phyloP scores from a whole-genome alignment of 495 filamentous ascomycete species.

The Penicillium coprophilum region DNA sequence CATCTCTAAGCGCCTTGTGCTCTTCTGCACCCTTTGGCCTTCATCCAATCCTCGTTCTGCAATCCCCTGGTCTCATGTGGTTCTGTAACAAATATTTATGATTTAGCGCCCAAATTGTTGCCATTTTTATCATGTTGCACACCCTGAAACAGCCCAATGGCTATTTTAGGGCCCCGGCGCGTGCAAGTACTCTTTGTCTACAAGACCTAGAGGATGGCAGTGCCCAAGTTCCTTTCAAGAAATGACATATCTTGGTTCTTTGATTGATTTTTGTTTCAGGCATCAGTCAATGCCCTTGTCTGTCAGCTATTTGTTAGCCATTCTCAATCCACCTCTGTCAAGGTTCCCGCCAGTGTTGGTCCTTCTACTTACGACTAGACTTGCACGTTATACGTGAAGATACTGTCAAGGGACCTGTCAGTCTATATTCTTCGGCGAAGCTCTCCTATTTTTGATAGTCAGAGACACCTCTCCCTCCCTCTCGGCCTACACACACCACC shows the following conservation, averaged over 20 bases:
- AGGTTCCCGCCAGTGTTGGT: conserved; percentile 9
- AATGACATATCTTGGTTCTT: conserved; percentile 9
- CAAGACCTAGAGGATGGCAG: conserved; percentile 13
- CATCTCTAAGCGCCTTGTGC: conserved; percentile 26
- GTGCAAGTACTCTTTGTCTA: conserved; percentile 24
- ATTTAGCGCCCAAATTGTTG: conserved; percentile 24
- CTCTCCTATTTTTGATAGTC: background rate
- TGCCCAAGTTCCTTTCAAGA: background rate
- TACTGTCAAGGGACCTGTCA: background rate
- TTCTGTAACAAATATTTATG: conserved; percentile 17
- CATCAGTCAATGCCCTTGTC: conserved; percentile 17
- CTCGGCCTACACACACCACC: background rate
- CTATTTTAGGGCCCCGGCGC: conserved; percentile 35
- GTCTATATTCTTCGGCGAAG: background rate
- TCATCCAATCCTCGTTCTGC: conserved; percentile 2
- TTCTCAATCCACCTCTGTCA: conserved; percentile 1
- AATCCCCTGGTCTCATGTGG: conserved; percentile 2
- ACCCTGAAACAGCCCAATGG: conserved; percentile 25
- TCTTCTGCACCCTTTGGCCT: conserved; percentile 18
- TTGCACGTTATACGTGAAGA: conserved; percentile 1
- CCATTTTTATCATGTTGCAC: conserved; percentile 17
- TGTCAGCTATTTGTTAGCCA: conserved; percentile 6
- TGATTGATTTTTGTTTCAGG: conserved; percentile 16
- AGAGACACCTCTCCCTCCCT: background rate
- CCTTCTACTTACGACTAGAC: conserved; percentile 1